Conservation (phyloP, 2,329 filamentous ascomycete genomes). For the Arthrobotrys pseudoclavata region DNA sequence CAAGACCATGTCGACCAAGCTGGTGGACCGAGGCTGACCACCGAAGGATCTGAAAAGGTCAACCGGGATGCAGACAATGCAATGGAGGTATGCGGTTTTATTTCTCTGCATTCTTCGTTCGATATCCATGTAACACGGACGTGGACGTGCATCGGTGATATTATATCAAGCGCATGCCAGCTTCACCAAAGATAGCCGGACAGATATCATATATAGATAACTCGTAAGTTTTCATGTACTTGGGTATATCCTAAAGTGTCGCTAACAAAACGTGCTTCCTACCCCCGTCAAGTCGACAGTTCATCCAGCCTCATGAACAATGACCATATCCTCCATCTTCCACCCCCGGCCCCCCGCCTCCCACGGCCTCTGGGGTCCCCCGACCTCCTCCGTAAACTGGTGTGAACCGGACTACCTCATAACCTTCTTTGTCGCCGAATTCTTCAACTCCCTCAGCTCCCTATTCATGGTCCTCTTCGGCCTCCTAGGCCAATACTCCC, state of each 20-base stretch:
- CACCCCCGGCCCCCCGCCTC: conserved; percentile 91
- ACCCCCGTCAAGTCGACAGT: not conserved
- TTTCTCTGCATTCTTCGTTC: not conserved
- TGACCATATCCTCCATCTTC: conserved; percentile 83
- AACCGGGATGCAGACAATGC: not conserved
- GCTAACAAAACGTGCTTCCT: not conserved
- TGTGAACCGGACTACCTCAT: conserved; percentile 56
- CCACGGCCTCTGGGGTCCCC: conserved; percentile 75
- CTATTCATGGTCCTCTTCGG: conserved; percentile 53
- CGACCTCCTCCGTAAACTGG: conserved; percentile 67
- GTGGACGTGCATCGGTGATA: conserved; percentile 1
- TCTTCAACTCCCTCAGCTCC: conserved; percentile 50
- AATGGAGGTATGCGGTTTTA: too few species aligned
- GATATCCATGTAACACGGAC: conserved; percentile 9
- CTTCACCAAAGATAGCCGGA: not conserved
- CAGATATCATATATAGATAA: not conserved
- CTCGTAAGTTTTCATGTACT: not conserved
- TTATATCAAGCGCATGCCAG: conserved; percentile 18
- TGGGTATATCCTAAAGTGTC: not conserved
- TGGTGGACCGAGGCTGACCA: not conserved
- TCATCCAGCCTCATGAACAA: not conserved
- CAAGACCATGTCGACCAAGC: not conserved
- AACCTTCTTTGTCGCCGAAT: conserved; percentile 56
- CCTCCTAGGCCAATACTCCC: conserved; percentile 44
- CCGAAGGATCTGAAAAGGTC: not conserved